Conservation (phyloP, 140 eudicot genomes). For the Ambrosia hybrid region DNA sequence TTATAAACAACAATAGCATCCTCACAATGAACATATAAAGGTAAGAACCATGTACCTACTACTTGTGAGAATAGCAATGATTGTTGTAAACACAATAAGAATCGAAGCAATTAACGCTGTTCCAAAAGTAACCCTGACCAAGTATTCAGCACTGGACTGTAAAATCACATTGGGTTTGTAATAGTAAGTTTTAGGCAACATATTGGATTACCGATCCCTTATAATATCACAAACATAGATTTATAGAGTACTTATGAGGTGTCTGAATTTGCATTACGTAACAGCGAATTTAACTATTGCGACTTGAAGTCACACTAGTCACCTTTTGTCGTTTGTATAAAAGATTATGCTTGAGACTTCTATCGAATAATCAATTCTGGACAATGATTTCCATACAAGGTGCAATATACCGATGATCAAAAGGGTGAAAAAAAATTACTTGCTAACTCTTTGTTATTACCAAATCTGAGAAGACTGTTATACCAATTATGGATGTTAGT, state of each 20-base stretch:
- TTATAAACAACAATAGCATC: background rate
- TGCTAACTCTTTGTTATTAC: no score
- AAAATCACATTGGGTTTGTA: conserved; percentile 25
- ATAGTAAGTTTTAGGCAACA: conserved; percentile 4
- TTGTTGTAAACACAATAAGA: conserved; percentile 78
- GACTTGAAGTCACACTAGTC: background rate
- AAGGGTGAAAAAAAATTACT: background rate
- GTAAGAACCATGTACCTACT: conserved; percentile 46
- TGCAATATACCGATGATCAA: background rate
- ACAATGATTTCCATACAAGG: background rate
- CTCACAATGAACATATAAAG: conserved; percentile 1
- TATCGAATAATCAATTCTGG: background rate
- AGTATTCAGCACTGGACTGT: conserved; percentile 77
- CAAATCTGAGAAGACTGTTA: background rate
- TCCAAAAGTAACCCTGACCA: conserved; percentile 89
- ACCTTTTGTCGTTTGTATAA: background rate
- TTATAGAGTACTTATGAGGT: no score
- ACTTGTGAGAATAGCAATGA: conserved; percentile 61
- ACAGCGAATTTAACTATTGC: background rate
- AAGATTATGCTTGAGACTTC: background rate
- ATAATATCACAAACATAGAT: no score
- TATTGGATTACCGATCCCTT: background rate
- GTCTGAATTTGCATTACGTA: no score
- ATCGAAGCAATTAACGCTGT: conserved; percentile 87
- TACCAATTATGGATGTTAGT: no score